Base-by-base conservation (phyloP, 148 eudicot species). In the Rhododendron ferrugineum region DNA sequence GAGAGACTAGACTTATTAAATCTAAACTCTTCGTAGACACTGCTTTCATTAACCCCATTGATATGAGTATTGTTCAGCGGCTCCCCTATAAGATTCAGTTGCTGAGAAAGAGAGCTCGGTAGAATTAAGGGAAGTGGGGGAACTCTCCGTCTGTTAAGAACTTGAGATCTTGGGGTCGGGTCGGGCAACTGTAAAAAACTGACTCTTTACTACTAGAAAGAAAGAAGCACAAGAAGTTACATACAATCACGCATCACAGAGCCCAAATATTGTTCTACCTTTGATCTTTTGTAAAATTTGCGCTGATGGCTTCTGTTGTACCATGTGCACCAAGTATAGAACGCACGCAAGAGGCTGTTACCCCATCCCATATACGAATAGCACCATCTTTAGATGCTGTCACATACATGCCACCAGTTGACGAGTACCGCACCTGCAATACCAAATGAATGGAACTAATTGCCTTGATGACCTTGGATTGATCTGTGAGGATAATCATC, bases 371-470 rank as follows among this genome's bases (percentile, higher is more conserved):
- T 85, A 95, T 80, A 83, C 97, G 87, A 87, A 95, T 90, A 78
- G 93, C 92, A 85, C 98, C 97, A 87, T 95, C 98, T 93, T 95
- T 95, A 32, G 97, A 95, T 73, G 97, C 98, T 28, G 98, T 95
- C 79, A 91, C 97, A 86, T 95, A 95, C 94, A 95, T 92, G 85
- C 90, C 94, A 28, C 98, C 98, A 54, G 90, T 93, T 34, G 92
- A 83, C 34, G 98, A 94, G 87, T 94, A 95, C 83, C 98, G 92
- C 78, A 95, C 93, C 98, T 94, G 89, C 83, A 87, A 60, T 85
- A 89, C 36, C 82, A 78, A 32, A 56, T 62, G 37, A 78, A 73
- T 40, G 13, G 30, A 58, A 84, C 1, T 14, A 73, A 73, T 34
- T 22, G 6, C 52, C 72, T 54, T 75, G 30, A 75, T 34, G 52